Conservation (phyloP, 2,329 filamentous ascomycete species). For the Penicillium frequentans region DNA sequence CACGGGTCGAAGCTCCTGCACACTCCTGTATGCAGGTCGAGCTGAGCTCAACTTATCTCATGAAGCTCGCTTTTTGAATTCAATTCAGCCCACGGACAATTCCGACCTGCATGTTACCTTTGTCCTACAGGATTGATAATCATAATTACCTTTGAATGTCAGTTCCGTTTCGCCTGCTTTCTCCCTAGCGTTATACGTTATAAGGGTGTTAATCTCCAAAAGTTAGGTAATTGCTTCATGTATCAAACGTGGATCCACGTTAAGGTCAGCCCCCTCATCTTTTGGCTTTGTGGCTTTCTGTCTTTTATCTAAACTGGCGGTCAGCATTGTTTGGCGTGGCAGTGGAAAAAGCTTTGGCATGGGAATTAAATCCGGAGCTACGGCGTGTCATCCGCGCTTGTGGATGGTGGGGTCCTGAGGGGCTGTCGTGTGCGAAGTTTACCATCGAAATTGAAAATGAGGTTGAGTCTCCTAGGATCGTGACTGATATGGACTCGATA, state of each 20-base stretch:
- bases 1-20: neutral
- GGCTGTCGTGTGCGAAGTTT: conserved; percentile 5
- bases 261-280: neutral
- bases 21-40: neutral
- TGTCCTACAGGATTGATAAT: neutral
- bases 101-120: neutral
- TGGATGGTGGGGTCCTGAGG: conserved; percentile 4
- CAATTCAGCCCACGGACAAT: neutral
- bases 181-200: neutral
- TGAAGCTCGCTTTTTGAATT: neutral
- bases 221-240: neutral
- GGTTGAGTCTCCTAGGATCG: neutral
- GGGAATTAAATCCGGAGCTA: neutral
- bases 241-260: neutral
- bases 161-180: neutral
- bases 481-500: neutral
- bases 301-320: conserved; percentile 12
- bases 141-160: neutral
- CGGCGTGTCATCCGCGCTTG: conserved; percentile 8
- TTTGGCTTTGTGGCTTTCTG: neutral
- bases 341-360: neutral
- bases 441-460: neutral
- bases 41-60: conserved; percentile 3
- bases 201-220: neutral
- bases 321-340: conserved; percentile 7